phyloP scores from a whole-genome alignment of 163 green algal genomes.

The Scenedesmus sp. region DNA sequence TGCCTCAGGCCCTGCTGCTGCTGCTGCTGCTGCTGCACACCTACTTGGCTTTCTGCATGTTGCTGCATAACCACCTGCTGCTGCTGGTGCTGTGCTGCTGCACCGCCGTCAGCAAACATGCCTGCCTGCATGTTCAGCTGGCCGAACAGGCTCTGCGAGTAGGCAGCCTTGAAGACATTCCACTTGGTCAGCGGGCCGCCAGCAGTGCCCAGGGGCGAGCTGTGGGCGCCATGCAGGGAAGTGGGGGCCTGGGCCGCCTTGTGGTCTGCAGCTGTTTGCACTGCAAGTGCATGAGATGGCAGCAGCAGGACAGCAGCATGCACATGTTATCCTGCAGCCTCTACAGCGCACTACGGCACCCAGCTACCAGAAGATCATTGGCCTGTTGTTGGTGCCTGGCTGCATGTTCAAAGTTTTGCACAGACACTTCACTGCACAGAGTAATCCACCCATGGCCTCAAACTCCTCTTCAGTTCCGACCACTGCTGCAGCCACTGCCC shows the following conservation, averaged over 20 bases:
- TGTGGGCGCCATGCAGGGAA: neutral
- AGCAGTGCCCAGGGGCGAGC: neutral
- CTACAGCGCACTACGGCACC: too few relatives aligned
- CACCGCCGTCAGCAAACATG: neutral
- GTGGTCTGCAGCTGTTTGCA: neutral
- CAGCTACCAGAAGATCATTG: too few relatives aligned
- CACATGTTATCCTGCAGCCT: too few relatives aligned
- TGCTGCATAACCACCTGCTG: conserved; percentile 11
- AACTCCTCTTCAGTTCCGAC: neutral
- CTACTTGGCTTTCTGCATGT: neutral
- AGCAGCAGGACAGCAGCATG: neutral
- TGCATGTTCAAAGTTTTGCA: neutral
- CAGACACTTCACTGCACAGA: neutral
- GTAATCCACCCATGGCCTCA: neutral
- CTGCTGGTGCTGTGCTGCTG: conserved; percentile 9
- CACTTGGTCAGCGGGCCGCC: conserved; percentile 1
- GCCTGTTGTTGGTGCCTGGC: too few relatives aligned
- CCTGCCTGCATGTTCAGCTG: neutral
- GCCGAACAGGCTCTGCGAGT: neutral
- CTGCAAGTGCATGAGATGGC: neutral
- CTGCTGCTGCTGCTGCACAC: neutral
- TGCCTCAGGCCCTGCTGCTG: neutral
- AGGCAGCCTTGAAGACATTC: conserved; percentile 20
- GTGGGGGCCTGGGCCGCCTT: neutral
- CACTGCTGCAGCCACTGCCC: neutral